Percentiles rank a stretch among this genome's conserved stretches.
Evolutionary conservation across 352 stramenopile species (phyloP).

Genomic region (Blastocystis sp.): DNA sequence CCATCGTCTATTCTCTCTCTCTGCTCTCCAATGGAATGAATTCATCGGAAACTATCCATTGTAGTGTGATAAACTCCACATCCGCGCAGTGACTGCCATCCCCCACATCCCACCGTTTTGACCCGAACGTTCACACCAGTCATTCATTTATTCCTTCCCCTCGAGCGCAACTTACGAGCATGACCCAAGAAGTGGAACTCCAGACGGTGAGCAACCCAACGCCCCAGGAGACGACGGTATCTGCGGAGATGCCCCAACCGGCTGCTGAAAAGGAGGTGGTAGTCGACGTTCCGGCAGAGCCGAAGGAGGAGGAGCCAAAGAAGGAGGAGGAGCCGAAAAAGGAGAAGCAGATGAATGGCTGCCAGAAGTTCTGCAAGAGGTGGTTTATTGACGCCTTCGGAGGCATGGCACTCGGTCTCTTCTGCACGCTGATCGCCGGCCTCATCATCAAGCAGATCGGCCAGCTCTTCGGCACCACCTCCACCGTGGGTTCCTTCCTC

Average conservation of each 20-base stretch:
- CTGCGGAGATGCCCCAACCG: not conserved
- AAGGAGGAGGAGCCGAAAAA: not conserved
- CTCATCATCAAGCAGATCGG: constrained; percentile 54
- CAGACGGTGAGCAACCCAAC: not conserved
- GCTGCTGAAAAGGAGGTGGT: not conserved
- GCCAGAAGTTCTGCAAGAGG: constrained; percentile 23
- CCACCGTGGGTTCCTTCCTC: not conserved
- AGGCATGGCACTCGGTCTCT: constrained; percentile 55
- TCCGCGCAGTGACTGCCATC: no score
- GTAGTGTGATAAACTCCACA: no score
- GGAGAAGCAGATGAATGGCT: not conserved
- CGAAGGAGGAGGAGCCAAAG: not conserved
- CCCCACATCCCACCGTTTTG: no score
- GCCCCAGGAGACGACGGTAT: not conserved
- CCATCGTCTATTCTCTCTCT: no score
- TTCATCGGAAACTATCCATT: no score
- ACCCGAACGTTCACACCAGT: no score
- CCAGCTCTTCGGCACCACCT: not conserved
- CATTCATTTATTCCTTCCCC: no score
- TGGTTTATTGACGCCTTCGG: constrained; percentile 65
- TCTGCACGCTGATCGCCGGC: constrained; percentile 58
- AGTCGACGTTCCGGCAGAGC: not conserved
- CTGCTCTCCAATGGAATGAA: no score
- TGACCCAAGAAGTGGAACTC: constrained; percentile 25
- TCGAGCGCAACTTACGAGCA: not conserved